Percentiles rank a stretch among this genome's conserved stretches.
phyloP scores from a whole-genome alignment of 805 yeast species.

The Saccharomycopsis oosterbeekiorum region DNA sequence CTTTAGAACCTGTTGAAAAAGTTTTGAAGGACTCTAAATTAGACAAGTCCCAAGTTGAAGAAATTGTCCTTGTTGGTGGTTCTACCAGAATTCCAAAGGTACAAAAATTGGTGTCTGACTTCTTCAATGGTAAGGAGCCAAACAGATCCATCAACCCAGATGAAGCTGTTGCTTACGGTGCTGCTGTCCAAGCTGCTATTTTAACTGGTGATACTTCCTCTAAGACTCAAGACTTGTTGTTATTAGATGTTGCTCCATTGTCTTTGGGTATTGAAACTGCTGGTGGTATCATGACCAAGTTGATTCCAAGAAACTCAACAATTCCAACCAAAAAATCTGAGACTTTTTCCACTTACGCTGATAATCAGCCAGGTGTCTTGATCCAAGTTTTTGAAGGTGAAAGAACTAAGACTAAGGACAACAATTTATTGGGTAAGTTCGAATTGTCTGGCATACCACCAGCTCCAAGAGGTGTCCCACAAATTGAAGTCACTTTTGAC shows the following conservation, averaged over 20 bases:
- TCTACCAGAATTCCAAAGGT: constrained; percentile 97
- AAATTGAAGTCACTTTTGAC: constrained; percentile 95
- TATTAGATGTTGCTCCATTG: constrained; percentile 95
- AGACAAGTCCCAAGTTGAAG: constrained; percentile 83
- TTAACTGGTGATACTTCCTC: constrained; percentile 93
- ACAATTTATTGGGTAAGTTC: constrained; percentile 94
- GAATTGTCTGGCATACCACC: constrained; percentile 96
- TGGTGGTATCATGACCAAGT: constrained; percentile 98
- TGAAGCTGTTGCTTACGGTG: constrained; percentile 99
- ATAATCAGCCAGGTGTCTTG: constrained; percentile 97
- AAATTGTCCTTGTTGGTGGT: constrained; percentile 94
- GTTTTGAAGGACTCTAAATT: constrained; percentile 84
- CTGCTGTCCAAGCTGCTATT: constrained; percentile 97
- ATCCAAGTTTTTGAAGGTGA: constrained; percentile 98
- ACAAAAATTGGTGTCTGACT: constrained; percentile 90
- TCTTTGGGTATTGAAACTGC: constrained; percentile 98
- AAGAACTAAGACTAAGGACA: constrained; percentile 92
- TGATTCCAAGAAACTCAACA: constrained; percentile 93
- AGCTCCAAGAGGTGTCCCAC: constrained; percentile 98
- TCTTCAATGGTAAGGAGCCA: constrained; percentile 96
- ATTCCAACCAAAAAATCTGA: constrained; percentile 97
- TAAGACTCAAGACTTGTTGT: constrained; percentile 88
- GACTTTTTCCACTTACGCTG: constrained; percentile 93
- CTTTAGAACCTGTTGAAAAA: constrained; percentile 91
- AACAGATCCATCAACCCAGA: constrained; percentile 95